phyloP scores from a whole-genome alignment of 75 land plant species.

The Picea glauca region DNA sequence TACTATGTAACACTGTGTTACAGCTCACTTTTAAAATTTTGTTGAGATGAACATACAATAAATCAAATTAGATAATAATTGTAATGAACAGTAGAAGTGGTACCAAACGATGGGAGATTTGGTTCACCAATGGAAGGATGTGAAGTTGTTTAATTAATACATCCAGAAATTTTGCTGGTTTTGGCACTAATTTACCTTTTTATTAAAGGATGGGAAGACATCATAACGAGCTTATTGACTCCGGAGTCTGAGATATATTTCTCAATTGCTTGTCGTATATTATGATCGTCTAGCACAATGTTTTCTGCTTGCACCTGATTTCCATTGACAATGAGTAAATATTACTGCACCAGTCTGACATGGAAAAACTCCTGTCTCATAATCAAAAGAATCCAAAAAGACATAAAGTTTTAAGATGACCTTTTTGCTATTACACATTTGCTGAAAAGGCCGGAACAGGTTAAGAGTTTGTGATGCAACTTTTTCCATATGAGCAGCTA shows the following conservation, averaged over 20 bases:
- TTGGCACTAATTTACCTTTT: conserved; percentile 27
- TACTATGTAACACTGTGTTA: too few relatives aligned
- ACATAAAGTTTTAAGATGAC: conserved; percentile 13
- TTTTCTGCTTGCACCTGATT: conserved; percentile 29
- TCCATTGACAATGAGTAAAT: neutral
- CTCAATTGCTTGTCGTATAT: conserved; percentile 42
- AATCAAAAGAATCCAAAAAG: neutral
- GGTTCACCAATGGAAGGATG: too few relatives aligned
- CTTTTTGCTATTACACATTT: conserved; percentile 21
- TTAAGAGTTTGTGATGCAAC: conserved; percentile 21
- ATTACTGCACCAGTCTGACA: neutral
- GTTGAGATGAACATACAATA: neutral
- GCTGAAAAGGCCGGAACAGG: conserved; percentile 25
- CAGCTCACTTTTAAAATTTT: too few relatives aligned
- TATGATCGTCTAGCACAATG: conserved; percentile 48
- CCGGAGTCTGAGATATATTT: conserved; percentile 28
- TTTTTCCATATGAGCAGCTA: conserved; percentile 28
- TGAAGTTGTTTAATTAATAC: too few relatives aligned
- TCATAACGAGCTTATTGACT: conserved; percentile 36
- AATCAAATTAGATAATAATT: neutral
- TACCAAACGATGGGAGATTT: too few relatives aligned
- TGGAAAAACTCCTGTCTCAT: neutral
- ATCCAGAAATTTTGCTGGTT: neutral
- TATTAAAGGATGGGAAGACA: conserved; percentile 19
- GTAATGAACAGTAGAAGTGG: neutral